Evolutionary conservation across 352 stramenopile species (phyloP), one percentile per base, ranked within the genome.

Genomic region (Globisporangium sylvaticum): DNA sequence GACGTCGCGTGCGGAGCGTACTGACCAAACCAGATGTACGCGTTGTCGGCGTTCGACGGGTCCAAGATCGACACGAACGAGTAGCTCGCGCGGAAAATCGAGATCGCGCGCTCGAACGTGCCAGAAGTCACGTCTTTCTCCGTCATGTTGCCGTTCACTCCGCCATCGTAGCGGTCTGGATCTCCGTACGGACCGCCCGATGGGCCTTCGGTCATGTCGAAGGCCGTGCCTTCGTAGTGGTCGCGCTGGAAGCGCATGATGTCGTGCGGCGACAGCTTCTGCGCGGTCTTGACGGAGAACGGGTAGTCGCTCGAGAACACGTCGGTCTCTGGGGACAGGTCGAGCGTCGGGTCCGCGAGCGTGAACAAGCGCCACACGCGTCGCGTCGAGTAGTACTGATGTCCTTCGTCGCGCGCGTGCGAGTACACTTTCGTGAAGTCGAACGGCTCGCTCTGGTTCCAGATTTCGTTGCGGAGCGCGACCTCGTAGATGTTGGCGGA

Each of bases 191-290:
- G 92, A 10, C 96, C 96, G 31, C 76, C 84, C 32, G 82, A 75
- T 0, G 81, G 74, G 0, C 90, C 88, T 61, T 81, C 77, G 0
- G 84, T 96, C 79, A 97, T 92, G 63, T 97, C 88, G 70, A 95
- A 99, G 31, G 75, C 48, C 10, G 94, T 98, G 37, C 91, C 91
- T 74, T 98, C 88, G 66, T 98, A 98, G 73, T 98, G 94, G 72
- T 98, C 90, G 3, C 94, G 83, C 67, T 97, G 89, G 60, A 97
- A 95, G 29, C 80, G 72, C 81, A 98, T 96, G 39, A 98, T 80
- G 72, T 98, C 94, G 39, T 86, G 72, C 25, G 87, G 75, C 4
- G 80, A 88, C 20, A 98, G 64, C 31, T 61, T 66, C 6, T 69
- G 63, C 5, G 81, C 62, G 0, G 81, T 65, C 61, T 89, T 77